A percentile compares a stretch with the other conserved stretches of the same genome.
Evolutionary conservation across 179 eudicot species (phyloP).

Genomic region (Beta macrorhiza): DNA sequence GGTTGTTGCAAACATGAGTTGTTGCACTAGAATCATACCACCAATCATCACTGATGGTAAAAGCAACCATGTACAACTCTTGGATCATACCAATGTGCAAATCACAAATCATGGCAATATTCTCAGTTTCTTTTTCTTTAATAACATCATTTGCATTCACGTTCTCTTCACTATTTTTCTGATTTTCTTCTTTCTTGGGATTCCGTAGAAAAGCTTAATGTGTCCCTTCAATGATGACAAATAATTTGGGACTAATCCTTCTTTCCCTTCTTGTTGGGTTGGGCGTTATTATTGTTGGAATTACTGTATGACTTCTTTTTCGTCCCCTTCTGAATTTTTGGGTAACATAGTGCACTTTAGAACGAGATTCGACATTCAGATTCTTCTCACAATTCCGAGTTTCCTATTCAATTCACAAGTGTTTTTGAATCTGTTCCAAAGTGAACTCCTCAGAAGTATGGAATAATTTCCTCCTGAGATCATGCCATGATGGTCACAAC

Average conservation of each 20-base stretch:
- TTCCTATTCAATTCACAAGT: conserved; percentile 12
- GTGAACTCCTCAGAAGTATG: not conserved
- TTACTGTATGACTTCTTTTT: not conserved
- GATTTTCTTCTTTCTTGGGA: conserved; percentile 7
- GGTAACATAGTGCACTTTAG: conserved; percentile 10
- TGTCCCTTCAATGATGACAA: conserved; percentile 13
- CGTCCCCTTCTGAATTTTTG: not conserved
- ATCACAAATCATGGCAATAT: conserved; percentile 19
- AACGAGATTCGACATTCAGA: not conserved
- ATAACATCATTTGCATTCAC: not conserved
- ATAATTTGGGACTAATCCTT: not conserved
- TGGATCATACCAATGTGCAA: conserved; percentile 22
- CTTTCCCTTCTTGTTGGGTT: conserved; percentile 7
- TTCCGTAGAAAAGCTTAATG: conserved; percentile 5
- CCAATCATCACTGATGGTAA: conserved; percentile 12
- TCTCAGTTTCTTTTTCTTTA: conserved; percentile 1
- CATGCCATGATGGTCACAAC: too few relatives aligned
- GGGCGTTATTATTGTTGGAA: not conserved
- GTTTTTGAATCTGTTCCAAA: conserved; percentile 8
- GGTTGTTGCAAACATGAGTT: conserved; percentile 8
- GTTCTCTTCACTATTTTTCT: not conserved
- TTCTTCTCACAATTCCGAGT: conserved; percentile 2
- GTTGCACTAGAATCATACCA: conserved; percentile 21
- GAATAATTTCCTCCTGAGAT: too few relatives aligned
- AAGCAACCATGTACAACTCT: conserved; percentile 16